Evolutionary conservation across 805 yeast species (phyloP), one percentile per base, ranked within the genome.

Genomic region (Nakazawaea peltata): DNA sequence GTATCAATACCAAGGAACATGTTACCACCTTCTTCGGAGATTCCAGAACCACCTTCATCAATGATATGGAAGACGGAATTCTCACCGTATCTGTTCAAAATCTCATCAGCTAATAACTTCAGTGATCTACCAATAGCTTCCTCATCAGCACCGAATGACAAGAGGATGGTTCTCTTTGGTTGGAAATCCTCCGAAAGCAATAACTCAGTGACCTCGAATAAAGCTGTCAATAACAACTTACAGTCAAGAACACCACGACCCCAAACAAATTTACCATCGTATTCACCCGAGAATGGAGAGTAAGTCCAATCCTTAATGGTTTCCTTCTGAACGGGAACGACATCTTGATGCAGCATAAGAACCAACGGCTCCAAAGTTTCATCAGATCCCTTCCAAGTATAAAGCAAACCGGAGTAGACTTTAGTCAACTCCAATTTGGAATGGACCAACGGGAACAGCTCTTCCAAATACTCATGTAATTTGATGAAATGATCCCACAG

Each of bases 171-270:
- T 56, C 94, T 70, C 37, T 61, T 53, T n/a, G 88, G 86, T 31
- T 51, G 36, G 56, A 64, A 81, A 1, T 67, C 77, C 19, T 64
- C 61, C 24, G 57, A 47, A 24, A 82, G 50, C 29, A 81, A 57
- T 33, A 59, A 54, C 49, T 79, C 84, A 10, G 74, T 54, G 4
- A 85, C 67, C 50, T 81, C 86, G 45, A 82, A 50, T 28, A 77
- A 69, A 2, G 74, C 80, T 39, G 78, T 61, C 34, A 85, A 59
- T 22, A 75, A 54, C 51, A 74, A 76, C 53, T 84, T 84, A 50
- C 85, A 77, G 53, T 84, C 95, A 24, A 67, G 52, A 2, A 81
- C 51, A 18, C 94, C 94, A 44, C 94, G 67, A 2, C 94, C 94
- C 69, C 76, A 80, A 8, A 84, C 43, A 28, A 49, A 56, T 18